Evolutionary conservation across 352 stramenopile species (phyloP), one percentile per base, ranked within the genome.

Genomic region (Phytophthora nicotianae): DNA sequence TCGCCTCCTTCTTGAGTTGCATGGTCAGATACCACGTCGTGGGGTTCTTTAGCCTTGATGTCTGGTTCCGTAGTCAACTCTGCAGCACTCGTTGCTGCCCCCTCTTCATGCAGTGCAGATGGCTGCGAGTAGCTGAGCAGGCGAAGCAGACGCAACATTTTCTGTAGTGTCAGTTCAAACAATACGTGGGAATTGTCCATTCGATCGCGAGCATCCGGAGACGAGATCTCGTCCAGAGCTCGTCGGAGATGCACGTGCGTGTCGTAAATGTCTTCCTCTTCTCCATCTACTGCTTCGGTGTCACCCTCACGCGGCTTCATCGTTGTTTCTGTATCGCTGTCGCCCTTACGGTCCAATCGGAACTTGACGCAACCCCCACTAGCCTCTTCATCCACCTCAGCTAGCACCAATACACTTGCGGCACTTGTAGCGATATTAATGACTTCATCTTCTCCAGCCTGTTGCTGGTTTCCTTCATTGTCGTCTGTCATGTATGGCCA

Each of bases 141-240:
- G 2, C 83, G 78, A 51, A 94, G 63, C 26, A 94, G 50, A 29
- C 76, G 77, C 48, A 92, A 58, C 63, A 91, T 56, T 49, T 94
- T 92, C 47, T 81, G 79, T 32, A 92, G 58, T 20, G 79, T 86
- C 51, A 80, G 78, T 68, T 94, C 85, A 45, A 92, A 90, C n/a
- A 91, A 62, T n/a, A 92, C 79, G 48, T 92, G 89, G 20, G 81
- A 87, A 51, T 88, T 86, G 48, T 87, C 78, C 72, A 94, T 88
- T 38, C 81, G 81, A 41, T 92, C 83, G 14, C 83, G 76, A 10
- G 81, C 75, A 45, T 92, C 83, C 0, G 82, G 82, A 4, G 78
- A 89, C 45, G 78, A 86, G 40, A 88, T 84, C 23, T 81, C 62
- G 20, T 86, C 78, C 9, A 94, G 72, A 7, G 79, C 79, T 40